Evolutionary conservation across 495 filamentous ascomycete species (phyloP).

Genomic region (Zalerion maritima): DNA sequence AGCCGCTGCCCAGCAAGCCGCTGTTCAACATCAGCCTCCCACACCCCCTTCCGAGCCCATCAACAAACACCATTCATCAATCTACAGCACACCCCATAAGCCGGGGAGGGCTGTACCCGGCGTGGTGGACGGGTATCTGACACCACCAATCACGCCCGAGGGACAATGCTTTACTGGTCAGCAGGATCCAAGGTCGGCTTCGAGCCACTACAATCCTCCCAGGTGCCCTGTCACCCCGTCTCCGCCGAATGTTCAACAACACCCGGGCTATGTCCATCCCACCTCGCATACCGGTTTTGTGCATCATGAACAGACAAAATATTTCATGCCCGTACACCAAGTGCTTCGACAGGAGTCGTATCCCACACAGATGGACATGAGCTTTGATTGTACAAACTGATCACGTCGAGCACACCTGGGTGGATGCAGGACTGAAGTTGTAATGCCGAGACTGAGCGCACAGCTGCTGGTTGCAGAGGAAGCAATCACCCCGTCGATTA

Average conservation of each 20-base stretch:
- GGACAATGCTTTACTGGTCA: constrained; percentile 43
- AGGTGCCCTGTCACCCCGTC: constrained; percentile 33
- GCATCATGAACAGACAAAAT: too few species aligned
- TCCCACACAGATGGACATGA: too few species aligned
- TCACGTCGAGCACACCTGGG: too few species aligned
- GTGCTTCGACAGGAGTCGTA: too few species aligned
- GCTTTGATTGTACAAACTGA: too few species aligned
- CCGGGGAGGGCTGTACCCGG: constrained; percentile 43
- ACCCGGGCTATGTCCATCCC: constrained; percentile 1
- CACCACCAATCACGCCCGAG: constrained; percentile 93
- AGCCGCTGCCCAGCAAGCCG: constrained; percentile 25
- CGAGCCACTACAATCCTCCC: constrained; percentile 27
- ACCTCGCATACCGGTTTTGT: constrained; percentile 3
- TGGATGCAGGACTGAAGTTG: too few species aligned
- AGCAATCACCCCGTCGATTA: too few species aligned
- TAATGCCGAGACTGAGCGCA: too few species aligned
- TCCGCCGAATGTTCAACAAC: constrained; percentile 3
- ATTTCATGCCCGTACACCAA: too few species aligned
- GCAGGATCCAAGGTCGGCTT: constrained; percentile 29
- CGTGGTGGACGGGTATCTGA: constrained; percentile 70
- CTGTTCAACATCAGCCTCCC: too few species aligned
- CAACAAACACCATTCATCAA: constrained; percentile 37
- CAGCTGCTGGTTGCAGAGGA: too few species aligned
- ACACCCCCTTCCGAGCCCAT: constrained; percentile 50
- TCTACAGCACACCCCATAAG: constrained; percentile 77